Evolutionary conservation across 441 rosid species (phyloP), one percentile per base, ranked within the genome.

Genomic region (Raphanus hybrid): DNA sequence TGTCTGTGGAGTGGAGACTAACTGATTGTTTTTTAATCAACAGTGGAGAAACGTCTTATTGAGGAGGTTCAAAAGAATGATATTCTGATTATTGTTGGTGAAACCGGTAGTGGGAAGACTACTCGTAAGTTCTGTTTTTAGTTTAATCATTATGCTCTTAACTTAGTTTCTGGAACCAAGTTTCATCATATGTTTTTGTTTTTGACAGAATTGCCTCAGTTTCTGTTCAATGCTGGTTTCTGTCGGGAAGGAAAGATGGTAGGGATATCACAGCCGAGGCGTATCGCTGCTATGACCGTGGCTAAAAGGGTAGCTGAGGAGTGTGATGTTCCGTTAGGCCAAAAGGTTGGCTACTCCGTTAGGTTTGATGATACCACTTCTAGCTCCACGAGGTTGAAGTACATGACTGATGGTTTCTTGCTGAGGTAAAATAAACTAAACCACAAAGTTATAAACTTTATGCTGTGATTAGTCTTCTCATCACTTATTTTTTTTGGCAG

Each of bases 31-130:
- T 58, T 20, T 20, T 3, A 18, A 10, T 10, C 34, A 9, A 9
- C 67, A 94, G 97, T 89, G 76, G 93, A 88, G 90, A 85, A 73
- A 69, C 84, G 94, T 23, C 87, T 95, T 7, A 55, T 90, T 16
- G 91, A 91, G 43, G 99, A 91, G 87, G 89, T 93, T 58, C 78
- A 74, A 12, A 80, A 76, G 1, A 83, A 91, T 68, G 88, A 89
- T 74, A 80, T 80, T 68, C 67, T 95, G 73, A 91, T 93, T 23
- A 82, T 95, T 16, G 97, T 95, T 65, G 99, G 98, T n/a, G 99
- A 93, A 85, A 95, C 98, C 23, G 99, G 98, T 16, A 95, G 99
- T 43, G 99, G 99, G 26, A 95, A 95, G 83, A 91, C 98, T 9
- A 95, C 99, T 39, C 99, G 99, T 95, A 80, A 82, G 93, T 82